A percentile compares a stretch with the other conserved stretches of the same genome.
phyloP scores from a whole-genome alignment of 1,139 yeast species.

The Saccharomyces hybrid region DNA sequence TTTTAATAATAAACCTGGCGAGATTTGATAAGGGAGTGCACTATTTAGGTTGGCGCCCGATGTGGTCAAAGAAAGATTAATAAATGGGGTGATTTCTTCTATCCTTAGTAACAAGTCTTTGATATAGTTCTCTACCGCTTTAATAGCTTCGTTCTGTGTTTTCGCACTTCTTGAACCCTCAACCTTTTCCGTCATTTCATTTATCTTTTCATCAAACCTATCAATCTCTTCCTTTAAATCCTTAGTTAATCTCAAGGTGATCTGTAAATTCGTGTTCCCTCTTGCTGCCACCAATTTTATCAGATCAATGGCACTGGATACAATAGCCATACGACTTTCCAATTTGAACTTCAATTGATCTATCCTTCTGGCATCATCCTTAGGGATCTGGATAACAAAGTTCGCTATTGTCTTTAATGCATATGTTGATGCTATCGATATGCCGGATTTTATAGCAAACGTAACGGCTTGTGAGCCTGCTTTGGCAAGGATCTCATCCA shows the following conservation, averaged over 20 bases:
- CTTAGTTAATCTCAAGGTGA: slow-evolving; percentile 49
- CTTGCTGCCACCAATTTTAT: slow-evolving; percentile 62
- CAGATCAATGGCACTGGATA: slow-evolving; percentile 63
- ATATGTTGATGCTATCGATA: slow-evolving; percentile 67
- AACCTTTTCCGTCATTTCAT: slow-evolving; percentile 25
- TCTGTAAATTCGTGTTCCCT: slow-evolving; percentile 58
- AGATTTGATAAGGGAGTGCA: slow-evolving; percentile 44
- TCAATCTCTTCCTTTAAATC: slow-evolving; percentile 54
- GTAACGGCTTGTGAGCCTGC: slow-evolving; percentile 77
- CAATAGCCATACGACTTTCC: slow-evolving; percentile 53
- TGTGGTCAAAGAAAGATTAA: slow-evolving; percentile 59
- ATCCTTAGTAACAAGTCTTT: slow-evolving; percentile 43
- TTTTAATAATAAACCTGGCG: slow-evolving; percentile 60
- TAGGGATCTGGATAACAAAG: slow-evolving; percentile 56
- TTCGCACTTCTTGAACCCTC: slow-evolving; percentile 21
- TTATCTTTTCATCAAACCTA: slow-evolving; percentile 47
- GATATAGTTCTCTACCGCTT: slow-evolving; percentile 45
- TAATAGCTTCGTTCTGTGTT: slow-evolving; percentile 38
- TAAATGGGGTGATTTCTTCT: slow-evolving; percentile 63
- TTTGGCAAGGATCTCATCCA: slow-evolving; percentile 43
- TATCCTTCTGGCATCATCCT: slow-evolving; percentile 43
- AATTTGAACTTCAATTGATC: slow-evolving; percentile 41
- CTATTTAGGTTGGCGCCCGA: slow-evolving; percentile 59
- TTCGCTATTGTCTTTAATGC: slow-evolving; percentile 60
- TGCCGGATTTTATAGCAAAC: slow-evolving; percentile 72